These are phyloP conservation scores for Ophiocordyceps unilateralis DNA, from an alignment of 2,329 filamentous ascomycete species.

Conservation along the genomic window DNA sequence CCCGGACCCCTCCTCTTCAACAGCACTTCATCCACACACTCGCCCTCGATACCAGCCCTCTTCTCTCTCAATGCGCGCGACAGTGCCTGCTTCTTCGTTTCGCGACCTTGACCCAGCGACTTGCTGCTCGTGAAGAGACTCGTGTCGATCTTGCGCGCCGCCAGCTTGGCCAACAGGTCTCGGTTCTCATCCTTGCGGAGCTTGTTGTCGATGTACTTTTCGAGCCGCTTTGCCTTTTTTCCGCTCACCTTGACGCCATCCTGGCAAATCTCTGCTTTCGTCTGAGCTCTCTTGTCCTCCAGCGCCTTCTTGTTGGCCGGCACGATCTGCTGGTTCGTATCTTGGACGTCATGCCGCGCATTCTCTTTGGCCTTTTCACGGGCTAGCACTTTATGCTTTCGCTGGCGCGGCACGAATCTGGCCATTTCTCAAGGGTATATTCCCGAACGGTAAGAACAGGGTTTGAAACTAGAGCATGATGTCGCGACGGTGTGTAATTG, in stretches of 20 bases:
- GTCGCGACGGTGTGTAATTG: background rate
- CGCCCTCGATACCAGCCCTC: conserved; percentile 42
- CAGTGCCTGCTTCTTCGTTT: conserved; percentile 54
- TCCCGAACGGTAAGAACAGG: conserved; percentile 9
- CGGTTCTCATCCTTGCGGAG: conserved; percentile 85
- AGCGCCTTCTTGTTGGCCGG: conserved; percentile 28
- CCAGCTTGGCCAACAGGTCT: conserved; percentile 67
- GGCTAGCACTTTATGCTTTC: conserved; percentile 53
- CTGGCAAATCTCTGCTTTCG: conserved; percentile 35
- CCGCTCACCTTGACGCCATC: conserved; percentile 38
- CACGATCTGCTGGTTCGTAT: conserved; percentile 18
- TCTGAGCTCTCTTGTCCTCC: conserved; percentile 35
- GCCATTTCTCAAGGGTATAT: conserved; percentile 22
- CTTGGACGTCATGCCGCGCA: conserved; percentile 19
- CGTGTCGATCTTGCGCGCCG: conserved; percentile 64
- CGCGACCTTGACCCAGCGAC: conserved; percentile 53
- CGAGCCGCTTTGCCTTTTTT: conserved; percentile 49
- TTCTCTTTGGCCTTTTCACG: conserved; percentile 35
- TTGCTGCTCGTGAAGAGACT: conserved; percentile 63
- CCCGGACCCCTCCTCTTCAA: conserved; percentile 22
- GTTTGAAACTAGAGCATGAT: background rate
- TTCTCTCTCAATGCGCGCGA: conserved; percentile 46
- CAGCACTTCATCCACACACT: conserved; percentile 28
- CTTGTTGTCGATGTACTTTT: conserved; percentile 72
- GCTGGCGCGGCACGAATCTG: conserved; percentile 45